Percentiles rank a stretch among this genome's conserved stretches.
Evolutionary conservation across 768 basidiomycete species (phyloP).

Genomic region (Tricholoma saponaceum): DNA sequence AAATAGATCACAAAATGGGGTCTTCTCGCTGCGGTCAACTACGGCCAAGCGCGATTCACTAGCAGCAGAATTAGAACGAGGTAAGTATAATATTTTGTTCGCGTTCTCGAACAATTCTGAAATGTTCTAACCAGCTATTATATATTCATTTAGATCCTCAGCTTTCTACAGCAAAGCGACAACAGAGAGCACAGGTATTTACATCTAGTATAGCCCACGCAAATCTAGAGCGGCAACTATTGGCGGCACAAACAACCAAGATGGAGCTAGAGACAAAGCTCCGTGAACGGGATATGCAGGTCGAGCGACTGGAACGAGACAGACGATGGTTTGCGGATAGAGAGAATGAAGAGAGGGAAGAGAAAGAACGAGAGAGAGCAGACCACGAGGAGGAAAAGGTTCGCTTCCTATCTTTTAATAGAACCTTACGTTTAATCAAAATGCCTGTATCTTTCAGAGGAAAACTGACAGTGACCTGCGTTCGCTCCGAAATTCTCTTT

Average conservation of each 20-base stretch:
- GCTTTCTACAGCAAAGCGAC: slow-evolving; percentile 61
- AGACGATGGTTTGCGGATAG: slow-evolving; percentile 64
- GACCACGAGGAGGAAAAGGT: slow-evolving; percentile 61
- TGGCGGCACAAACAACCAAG: slow-evolving; percentile 56
- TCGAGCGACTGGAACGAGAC: slow-evolving; percentile 69
- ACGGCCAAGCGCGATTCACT: slow-evolving; percentile 4
- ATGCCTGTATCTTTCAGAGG: slow-evolving; percentile 28
- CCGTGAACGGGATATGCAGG: slow-evolving; percentile 55
- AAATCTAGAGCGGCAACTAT: slow-evolving; percentile 63
- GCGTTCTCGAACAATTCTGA: not conserved
- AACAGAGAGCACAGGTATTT: slow-evolving; percentile 61
- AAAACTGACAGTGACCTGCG: slow-evolving; percentile 50
- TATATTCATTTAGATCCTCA: slow-evolving; percentile 48
- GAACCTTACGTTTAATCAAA: not conserved
- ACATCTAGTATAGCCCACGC: slow-evolving; percentile 58
- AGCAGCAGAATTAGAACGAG: slow-evolving; percentile 7
- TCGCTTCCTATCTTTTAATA: slow-evolving; percentile 11
- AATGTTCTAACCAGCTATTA: slow-evolving; percentile 1
- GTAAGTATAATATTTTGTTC: not conserved
- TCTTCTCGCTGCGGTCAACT: not conserved
- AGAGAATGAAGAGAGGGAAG: slow-evolving; percentile 64
- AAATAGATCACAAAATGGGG: not conserved
- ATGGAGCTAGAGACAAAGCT: slow-evolving; percentile 66
- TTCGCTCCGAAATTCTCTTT: slow-evolving; percentile 43
- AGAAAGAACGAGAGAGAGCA: slow-evolving; percentile 54